Evolutionary conservation across 495 filamentous ascomycete genomes (phyloP).

Genomic region (Hyaloscypha variabilis): DNA sequence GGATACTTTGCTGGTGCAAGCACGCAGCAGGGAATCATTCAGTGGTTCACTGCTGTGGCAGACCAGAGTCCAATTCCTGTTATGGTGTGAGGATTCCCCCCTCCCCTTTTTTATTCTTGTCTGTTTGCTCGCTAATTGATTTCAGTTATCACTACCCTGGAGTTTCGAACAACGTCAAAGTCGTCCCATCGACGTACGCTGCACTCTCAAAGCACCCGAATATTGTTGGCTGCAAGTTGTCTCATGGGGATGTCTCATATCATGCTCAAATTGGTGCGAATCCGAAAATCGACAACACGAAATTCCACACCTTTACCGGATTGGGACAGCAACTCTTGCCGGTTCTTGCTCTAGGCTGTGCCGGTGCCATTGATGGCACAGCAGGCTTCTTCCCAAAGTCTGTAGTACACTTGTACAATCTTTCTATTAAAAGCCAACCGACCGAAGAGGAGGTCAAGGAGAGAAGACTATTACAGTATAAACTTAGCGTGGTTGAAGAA

Average conservation of each 20-base stretch:
- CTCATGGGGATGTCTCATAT: constrained; percentile 63
- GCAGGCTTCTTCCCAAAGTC: constrained; percentile 64
- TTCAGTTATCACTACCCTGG: constrained; percentile 66
- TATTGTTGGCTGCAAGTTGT: constrained; percentile 71
- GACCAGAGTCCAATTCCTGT: constrained; percentile 55
- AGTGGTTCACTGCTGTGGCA: constrained; percentile 58
- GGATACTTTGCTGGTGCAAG: constrained; percentile 56
- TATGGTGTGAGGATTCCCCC: constrained; percentile 43
- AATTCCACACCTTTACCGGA: constrained; percentile 64
- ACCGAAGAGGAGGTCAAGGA: constrained; percentile 40
- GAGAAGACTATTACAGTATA: constrained; percentile 55
- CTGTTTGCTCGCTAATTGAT: not conserved
- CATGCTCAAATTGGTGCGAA: constrained; percentile 59
- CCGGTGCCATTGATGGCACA: constrained; percentile 65
- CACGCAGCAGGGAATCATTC: constrained; percentile 49
- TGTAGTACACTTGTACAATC: constrained; percentile 54
- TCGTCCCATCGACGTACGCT: constrained; percentile 57
- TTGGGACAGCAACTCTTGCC: constrained; percentile 68
- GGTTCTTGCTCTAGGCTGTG: constrained; percentile 57
- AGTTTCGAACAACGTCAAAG: constrained; percentile 61
- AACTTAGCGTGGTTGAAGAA: constrained; percentile 59
- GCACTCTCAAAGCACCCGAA: constrained; percentile 56
- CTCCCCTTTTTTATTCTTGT: constrained; percentile 2
- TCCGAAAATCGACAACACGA: constrained; percentile 46
- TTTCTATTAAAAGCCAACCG: constrained; percentile 43